phyloP scores from a whole-genome alignment of 176 grass and related monocot genomes.

The Phragmites australis region DNA sequence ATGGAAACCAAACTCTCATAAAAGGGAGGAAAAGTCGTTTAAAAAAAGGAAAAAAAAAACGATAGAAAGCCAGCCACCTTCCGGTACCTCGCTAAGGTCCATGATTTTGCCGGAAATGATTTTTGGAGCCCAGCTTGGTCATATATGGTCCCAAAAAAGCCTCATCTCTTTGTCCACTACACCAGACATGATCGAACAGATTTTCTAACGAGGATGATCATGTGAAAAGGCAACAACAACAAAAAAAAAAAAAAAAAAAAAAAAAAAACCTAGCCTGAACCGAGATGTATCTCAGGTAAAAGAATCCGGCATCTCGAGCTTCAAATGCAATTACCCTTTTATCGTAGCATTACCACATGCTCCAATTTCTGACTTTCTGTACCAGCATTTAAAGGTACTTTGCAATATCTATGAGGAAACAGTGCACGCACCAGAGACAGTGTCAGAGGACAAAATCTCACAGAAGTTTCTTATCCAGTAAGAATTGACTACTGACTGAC shows the following conservation, averaged over 20 bases:
- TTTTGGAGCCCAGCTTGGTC: constrained; percentile 2
- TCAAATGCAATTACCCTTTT: background rate
- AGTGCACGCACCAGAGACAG: constrained; percentile 14
- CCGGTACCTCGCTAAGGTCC: constrained; percentile 17
- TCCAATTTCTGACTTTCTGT: background rate
- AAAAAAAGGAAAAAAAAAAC: background rate
- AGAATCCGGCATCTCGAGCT: background rate
- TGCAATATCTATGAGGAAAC: constrained; percentile 23
- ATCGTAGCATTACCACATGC: background rate
- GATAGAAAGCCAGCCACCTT: background rate
- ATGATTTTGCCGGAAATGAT: constrained; percentile 39
- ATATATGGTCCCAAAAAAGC: constrained; percentile 19
- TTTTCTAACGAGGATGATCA: background rate
- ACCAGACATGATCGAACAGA: background rate
- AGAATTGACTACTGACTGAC: constrained; percentile 28
- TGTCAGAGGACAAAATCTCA: constrained; percentile 46
- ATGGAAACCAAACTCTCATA: background rate
- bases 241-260: too few relatives aligned
- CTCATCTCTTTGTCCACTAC: background rate
- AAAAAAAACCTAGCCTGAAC: background rate
- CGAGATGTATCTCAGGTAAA: background rate
- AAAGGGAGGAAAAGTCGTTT: too few relatives aligned
- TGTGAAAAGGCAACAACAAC: background rate
- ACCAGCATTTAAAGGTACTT: background rate
- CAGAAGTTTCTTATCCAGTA: constrained; percentile 48